A percentile compares a stretch with the other conserved stretches of the same genome.
Evolutionary conservation across 2,329 filamentous ascomycete species (phyloP).

Genomic region (Botrytis galanthina): DNA sequence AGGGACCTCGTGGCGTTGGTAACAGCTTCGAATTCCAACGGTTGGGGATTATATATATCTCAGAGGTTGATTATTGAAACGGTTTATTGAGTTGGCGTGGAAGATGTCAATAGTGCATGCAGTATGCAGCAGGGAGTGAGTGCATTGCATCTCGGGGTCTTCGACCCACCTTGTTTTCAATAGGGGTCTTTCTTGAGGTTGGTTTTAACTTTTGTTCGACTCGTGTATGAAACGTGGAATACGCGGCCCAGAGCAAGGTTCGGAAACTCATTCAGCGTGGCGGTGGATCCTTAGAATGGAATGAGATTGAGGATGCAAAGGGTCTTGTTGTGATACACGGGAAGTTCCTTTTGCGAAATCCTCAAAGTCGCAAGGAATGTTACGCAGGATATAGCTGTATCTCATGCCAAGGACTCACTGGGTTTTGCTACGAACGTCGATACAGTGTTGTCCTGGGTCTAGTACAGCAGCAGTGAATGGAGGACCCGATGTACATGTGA

Average conservation of each 20-base stretch:
- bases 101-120: not conserved
- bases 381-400: not conserved
- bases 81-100: not conserved
- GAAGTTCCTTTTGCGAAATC: not conserved
- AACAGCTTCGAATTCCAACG: not conserved
- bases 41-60: not conserved
- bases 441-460: not conserved
- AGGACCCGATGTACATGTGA: not conserved
- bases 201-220: not conserved
- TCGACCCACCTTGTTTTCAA: not conserved
- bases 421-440: not conserved
- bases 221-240: not conserved
- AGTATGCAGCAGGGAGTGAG: not conserved
- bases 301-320: not conserved
- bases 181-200: not conserved
- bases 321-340: not conserved
- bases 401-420: not conserved
- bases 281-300: not conserved
- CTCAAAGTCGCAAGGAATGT: not conserved
- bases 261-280: not conserved
- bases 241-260: not conserved
- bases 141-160: not conserved
- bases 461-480: too few species aligned
- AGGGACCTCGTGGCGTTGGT: not conserved
- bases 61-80: not conserved